These are phyloP conservation scores for Isabelozyma gotoi DNA, from an alignment of 805 yeast genomes.

Conservation along the genomic window DNA sequence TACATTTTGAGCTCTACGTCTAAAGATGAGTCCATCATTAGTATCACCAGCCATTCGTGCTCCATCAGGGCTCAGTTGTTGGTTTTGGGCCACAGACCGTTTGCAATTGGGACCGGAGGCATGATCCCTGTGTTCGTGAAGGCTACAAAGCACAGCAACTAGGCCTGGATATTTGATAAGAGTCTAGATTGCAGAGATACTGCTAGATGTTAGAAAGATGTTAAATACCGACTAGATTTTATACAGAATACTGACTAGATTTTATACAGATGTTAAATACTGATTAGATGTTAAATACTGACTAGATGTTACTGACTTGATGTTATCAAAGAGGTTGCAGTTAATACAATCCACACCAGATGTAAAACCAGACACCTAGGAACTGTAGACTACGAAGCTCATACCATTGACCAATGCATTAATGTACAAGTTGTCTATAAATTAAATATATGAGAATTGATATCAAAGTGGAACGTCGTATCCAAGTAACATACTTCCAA, in stretches of 20 bases:
- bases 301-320: too few relatives aligned
- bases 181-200: not conserved
- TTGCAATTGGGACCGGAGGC: slow-evolving; percentile 54
- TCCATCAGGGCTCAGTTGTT: slow-evolving; percentile 47
- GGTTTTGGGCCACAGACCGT: slow-evolving; percentile 48
- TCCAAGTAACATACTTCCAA: slow-evolving; percentile 35
- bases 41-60: slow-evolving; percentile 54
- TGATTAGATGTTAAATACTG: too few relatives aligned
- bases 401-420: slow-evolving; percentile 1
- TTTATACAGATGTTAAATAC: too few relatives aligned
- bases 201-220: not conserved
- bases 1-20: slow-evolving; percentile 25
- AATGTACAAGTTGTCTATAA: slow-evolving; percentile 4
- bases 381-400: too few relatives aligned
- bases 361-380: too few relatives aligned
- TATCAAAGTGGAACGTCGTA: slow-evolving; percentile 27
- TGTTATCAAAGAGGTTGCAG: too few relatives aligned
- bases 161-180: not conserved
- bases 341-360: too few relatives aligned
- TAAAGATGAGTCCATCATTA: slow-evolving; percentile 24
- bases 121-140: slow-evolving; percentile 56
- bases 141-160: slow-evolving; percentile 22
- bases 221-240: too few relatives aligned
- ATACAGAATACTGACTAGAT: too few relatives aligned
- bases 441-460: not conserved